phyloP scores from a whole-genome alignment of 129 eudicot species.

The Calendula officinalis region DNA sequence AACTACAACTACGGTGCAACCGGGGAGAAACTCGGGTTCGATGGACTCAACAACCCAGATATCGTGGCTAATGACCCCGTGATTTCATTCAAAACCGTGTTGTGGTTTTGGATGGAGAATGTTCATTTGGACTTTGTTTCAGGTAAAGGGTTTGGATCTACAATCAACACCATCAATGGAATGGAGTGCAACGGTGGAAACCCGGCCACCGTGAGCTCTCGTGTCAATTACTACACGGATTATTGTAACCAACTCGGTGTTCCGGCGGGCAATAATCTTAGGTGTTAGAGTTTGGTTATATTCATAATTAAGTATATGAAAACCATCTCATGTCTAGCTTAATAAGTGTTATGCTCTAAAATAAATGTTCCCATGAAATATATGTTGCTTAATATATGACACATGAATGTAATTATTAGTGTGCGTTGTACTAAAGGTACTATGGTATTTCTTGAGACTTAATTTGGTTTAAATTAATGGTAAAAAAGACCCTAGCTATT shows the following conservation, averaged over 20 bases:
- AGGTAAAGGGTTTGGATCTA: constrained; percentile 31
- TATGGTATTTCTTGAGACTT: too few species aligned
- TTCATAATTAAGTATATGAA: not conserved
- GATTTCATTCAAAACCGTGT: not conserved
- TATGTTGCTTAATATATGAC: not conserved
- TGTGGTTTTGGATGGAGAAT: constrained; percentile 36
- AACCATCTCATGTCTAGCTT: too few species aligned
- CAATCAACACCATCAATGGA: constrained; percentile 25
- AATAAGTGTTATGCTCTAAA: not conserved
- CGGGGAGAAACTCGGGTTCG: constrained; percentile 25
- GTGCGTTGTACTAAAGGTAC: too few species aligned
- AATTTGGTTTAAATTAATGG: too few species aligned
- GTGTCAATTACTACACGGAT: constrained; percentile 19
- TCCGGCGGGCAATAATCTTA: constrained; percentile 21
- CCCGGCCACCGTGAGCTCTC: constrained; percentile 13
- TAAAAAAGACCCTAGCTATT: too few species aligned
- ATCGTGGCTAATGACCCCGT: not conserved
- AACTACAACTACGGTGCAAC: constrained; percentile 26
- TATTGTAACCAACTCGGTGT: constrained; percentile 33
- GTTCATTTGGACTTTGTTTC: constrained; percentile 21
- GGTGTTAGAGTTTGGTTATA: constrained; percentile 3
- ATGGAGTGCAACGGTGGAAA: constrained; percentile 18
- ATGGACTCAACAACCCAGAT: constrained; percentile 17
- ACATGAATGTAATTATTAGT: not conserved
- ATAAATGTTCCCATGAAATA: not conserved